Base-by-base conservation (phyloP, 2,329 filamentous ascomycete species). In the Aureobasidium melanogenum region DNA sequence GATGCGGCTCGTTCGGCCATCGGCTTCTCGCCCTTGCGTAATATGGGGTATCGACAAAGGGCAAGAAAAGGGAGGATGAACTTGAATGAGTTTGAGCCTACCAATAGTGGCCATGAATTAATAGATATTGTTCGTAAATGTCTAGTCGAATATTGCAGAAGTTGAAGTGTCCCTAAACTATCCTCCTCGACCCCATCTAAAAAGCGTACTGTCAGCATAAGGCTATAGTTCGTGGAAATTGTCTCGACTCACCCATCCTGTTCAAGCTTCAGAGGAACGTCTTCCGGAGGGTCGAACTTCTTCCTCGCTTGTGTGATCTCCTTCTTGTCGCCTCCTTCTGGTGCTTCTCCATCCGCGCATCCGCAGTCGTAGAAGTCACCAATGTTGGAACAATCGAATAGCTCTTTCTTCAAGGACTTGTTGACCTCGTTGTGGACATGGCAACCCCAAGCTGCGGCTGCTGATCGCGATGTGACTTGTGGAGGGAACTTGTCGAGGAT, bases 351-450 rank as follows among this genome's bases (percentile, higher is more conserved):
- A 52, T 79, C 79, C 26, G 78, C 81, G 69, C 84, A 87, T 34
- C 84, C 84, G 67, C 84, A 87, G 68, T 87, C 84, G 69, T 87
- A 87, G 65, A 85, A 85, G 62, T 85, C 83, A 2, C 84, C 84
- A 62, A 87, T 83, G 39, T 86, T 82, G 44, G 78, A 79, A 71
- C 84, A 87, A 70, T 87, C 83, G 68, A 86, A 87, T 24, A 82
- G 70, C 5, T 80, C 77, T 70, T 87, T 87, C 34, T 79, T 71
- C 63, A 87, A 73, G 67, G 82, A 80, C 68, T 81, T 78, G 68
- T 87, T 87, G 64, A 87, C 84, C 67, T 85, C 78, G 65, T 87
- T 87, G 68, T 87, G 84, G 43, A 87, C 81, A 68, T 84, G 83
- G 69, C 84, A 87, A 9, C 80, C 84, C 84, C 84, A 87, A 30